These are phyloP conservation scores for Fusarium concolor DNA, from an alignment of 2,329 filamentous ascomycete genomes.

Conservation along the genomic window DNA sequence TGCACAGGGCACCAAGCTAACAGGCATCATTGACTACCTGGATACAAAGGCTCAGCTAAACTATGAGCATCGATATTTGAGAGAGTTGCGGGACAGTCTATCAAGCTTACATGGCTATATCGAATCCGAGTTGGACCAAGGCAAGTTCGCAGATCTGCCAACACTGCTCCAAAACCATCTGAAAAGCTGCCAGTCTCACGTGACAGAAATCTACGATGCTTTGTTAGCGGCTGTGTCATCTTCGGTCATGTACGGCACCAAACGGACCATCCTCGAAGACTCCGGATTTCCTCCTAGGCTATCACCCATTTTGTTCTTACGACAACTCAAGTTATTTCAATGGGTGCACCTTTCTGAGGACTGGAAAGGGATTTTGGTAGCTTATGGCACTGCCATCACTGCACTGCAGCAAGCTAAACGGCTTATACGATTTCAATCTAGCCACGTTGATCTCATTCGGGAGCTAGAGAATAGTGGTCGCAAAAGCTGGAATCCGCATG, in stretches of 20 bases:
- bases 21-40: slow-evolving; percentile 14
- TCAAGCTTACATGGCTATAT: slow-evolving; percentile 1
- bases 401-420: slow-evolving; percentile 57
- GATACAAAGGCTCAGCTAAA: slow-evolving; percentile 10
- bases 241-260: background rate
- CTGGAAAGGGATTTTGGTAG: slow-evolving; percentile 54
- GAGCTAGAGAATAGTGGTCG: slow-evolving; percentile 66
- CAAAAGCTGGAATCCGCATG: slow-evolving; percentile 62
- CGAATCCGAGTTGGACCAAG: background rate
- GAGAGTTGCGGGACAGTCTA: slow-evolving; percentile 22
- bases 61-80: slow-evolving; percentile 27
- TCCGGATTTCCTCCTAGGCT: slow-evolving; percentile 44
- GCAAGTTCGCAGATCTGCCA: background rate
- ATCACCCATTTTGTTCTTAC: slow-evolving; percentile 51
- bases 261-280: background rate
- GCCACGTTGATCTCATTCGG: slow-evolving; percentile 50
- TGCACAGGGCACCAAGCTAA: background rate
- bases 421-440: slow-evolving; percentile 47
- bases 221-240: background rate
- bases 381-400: slow-evolving; percentile 56
- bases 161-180: slow-evolving; percentile 8
- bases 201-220: background rate
- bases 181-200: background rate
- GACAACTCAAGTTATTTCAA: slow-evolving; percentile 45
- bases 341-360: slow-evolving; percentile 45